Conservation (phyloP, 2,329 filamentous ascomycete species). For the Cordyceps pruinosa region DNA sequence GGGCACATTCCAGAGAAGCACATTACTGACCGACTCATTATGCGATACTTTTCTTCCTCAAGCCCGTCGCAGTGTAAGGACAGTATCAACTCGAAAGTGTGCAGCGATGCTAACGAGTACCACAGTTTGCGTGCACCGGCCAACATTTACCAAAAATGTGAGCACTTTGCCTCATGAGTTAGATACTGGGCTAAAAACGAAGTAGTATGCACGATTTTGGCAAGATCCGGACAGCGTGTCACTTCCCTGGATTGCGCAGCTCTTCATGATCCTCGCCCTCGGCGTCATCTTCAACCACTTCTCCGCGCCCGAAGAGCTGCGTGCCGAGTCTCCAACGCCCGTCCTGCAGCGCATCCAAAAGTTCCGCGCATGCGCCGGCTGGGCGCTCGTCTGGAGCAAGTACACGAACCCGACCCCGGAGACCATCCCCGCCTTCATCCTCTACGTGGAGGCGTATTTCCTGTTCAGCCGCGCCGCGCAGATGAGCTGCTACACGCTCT, state of each 20-base stretch:
- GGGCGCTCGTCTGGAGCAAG: constrained; percentile 43
- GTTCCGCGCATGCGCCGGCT: constrained; percentile 44
- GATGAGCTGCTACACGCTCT: constrained; percentile 48
- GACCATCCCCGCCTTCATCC: constrained; percentile 44
- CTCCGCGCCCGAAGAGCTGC: constrained; percentile 37
- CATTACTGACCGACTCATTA: constrained; percentile 43
- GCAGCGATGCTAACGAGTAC: constrained; percentile 9
- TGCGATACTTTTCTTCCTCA: constrained; percentile 46
- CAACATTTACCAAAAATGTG: constrained; percentile 42
- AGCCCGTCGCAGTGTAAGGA: constrained; percentile 44
- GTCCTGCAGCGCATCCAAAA: constrained; percentile 38
- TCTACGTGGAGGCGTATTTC: constrained; percentile 49
- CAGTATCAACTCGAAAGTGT: not conserved
- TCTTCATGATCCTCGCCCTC: constrained; percentile 41
- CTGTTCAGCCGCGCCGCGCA: constrained; percentile 43
- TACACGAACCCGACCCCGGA: constrained; percentile 42
- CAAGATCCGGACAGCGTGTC: constrained; percentile 32
- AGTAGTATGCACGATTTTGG: constrained; percentile 44
- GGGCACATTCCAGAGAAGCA: constrained; percentile 39
- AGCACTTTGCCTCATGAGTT: constrained; percentile 10
- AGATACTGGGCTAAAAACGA: constrained; percentile 3
- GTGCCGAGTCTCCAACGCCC: constrained; percentile 31
- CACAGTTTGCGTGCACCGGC: constrained; percentile 46
- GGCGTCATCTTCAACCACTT: constrained; percentile 40
- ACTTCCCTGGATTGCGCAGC: constrained; percentile 42